These are phyloP conservation scores for Pontederia crassipes DNA, from an alignment of 176 grass and related monocot species.

Conservation along the genomic window DNA sequence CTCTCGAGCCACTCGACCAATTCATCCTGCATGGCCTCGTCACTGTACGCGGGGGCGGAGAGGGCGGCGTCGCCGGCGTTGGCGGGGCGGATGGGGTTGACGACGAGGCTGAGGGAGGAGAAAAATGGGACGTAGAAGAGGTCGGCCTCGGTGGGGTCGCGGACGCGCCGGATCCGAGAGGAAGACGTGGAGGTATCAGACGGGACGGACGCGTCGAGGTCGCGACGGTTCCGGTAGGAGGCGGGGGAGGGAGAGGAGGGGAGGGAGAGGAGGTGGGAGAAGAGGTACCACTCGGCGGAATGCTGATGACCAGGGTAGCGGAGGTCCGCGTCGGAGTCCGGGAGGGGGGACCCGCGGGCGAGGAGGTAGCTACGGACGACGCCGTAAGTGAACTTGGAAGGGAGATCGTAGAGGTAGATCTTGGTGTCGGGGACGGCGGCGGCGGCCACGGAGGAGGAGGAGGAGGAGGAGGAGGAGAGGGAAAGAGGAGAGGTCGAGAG, in stretches of 20 bases:
- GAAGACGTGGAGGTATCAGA: not conserved
- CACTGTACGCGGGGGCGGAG: slow-evolving; percentile 33
- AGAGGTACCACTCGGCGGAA: slow-evolving; percentile 13
- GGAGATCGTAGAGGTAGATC: slow-evolving; percentile 11
- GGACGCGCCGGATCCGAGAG: slow-evolving; percentile 23
- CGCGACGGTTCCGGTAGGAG: not conserved
- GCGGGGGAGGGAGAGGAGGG: not conserved
- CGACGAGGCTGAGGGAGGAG: slow-evolving; percentile 87
- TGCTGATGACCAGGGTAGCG: slow-evolving; percentile 16
- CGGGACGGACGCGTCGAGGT: not conserved
- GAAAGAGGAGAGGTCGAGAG: slow-evolving; percentile 17
- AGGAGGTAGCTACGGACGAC: slow-evolving; percentile 20
- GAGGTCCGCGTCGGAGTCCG: slow-evolving; percentile 6
- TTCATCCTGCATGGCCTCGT: slow-evolving; percentile 77
- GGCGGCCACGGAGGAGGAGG: not conserved
- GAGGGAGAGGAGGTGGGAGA: not conserved
- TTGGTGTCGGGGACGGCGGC: not conserved
- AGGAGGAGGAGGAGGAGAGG: not conserved
- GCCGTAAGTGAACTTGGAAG: slow-evolving; percentile 1
- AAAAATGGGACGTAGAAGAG: slow-evolving; percentile 97
- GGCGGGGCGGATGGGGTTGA: slow-evolving; percentile 57
- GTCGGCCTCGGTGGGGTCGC: slow-evolving; percentile 52
- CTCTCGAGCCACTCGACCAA: slow-evolving; percentile 60
- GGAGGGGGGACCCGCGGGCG: slow-evolving; percentile 15
- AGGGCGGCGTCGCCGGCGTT: slow-evolving; percentile 16